A percentile compares a stretch with the other conserved stretches of the same genome.
phyloP scores from a whole-genome alignment of 306 rosid genomes.

The Bauhinia variegata region DNA sequence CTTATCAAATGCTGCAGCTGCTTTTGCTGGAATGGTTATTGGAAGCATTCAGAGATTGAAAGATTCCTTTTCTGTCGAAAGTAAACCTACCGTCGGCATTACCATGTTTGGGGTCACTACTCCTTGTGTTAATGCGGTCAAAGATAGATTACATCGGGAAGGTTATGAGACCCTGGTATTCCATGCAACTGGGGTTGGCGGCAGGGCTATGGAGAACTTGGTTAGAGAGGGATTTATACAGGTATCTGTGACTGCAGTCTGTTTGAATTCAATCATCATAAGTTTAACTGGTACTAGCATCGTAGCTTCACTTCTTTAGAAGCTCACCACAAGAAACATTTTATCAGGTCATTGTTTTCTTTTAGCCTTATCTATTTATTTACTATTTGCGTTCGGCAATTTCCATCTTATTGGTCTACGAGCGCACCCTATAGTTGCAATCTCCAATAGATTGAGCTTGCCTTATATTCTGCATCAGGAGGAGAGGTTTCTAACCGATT shows the following conservation, averaged over 20 bases:
- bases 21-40: conserved; percentile 87
- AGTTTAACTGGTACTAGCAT: neutral
- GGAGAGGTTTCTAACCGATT: neutral
- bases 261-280: conserved; percentile 11
- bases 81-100: conserved; percentile 70
- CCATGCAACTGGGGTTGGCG: conserved; percentile 96
- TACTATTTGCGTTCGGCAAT: conserved; percentile 3
- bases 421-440: neutral
- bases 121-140: conserved; percentile 69
- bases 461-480: neutral
- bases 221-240: conserved; percentile 84
- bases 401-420: neutral
- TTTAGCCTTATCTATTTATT: neutral
- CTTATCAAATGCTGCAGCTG: conserved; percentile 75
- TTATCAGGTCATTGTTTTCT: conserved; percentile 1
- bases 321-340: conserved; percentile 5
- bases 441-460: conserved; percentile 13
- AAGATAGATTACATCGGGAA: conserved; percentile 66
- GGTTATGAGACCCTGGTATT: conserved; percentile 86
- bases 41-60: conserved; percentile 56
- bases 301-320: conserved; percentile 26
- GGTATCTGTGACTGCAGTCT: conserved; percentile 48
- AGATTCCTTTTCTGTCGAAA: conserved; percentile 36
- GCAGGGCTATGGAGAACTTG: conserved; percentile 92
- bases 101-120: conserved; percentile 97